These are phyloP conservation scores for Theileria orientalis DNA, from an alignment of 169 alveolate genomes.

Conservation along the genomic window DNA sequence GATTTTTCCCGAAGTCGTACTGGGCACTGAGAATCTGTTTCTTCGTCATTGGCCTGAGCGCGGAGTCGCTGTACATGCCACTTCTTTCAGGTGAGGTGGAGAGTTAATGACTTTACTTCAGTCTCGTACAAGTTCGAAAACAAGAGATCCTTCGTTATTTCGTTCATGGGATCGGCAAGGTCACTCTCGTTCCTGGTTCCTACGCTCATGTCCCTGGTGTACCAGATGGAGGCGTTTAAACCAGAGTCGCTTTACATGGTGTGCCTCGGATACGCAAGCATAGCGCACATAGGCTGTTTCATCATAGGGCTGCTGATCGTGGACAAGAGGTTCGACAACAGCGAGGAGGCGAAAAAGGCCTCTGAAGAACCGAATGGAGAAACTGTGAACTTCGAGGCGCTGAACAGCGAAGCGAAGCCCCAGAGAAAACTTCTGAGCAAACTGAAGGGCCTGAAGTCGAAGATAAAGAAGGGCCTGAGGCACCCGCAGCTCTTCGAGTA, in stretches of 20 bases:
- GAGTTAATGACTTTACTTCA: not conserved
- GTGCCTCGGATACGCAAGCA: slow-evolving; percentile 4
- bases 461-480: slow-evolving; percentile 1
- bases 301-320: slow-evolving; percentile 30
- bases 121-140: slow-evolving; percentile 41
- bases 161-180: slow-evolving; percentile 44
- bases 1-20: slow-evolving; percentile 15
- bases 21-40: slow-evolving; percentile 15
- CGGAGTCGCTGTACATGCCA: slow-evolving; percentile 55
- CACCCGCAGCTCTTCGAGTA: slow-evolving; percentile 21
- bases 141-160: slow-evolving; percentile 23
- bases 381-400: not conserved
- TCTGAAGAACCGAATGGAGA: not conserved
- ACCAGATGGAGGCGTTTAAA: not conserved
- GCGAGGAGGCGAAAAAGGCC: not conserved
- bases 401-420: not conserved
- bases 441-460: not conserved
- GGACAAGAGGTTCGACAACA: slow-evolving; percentile 8
- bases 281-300: slow-evolving; percentile 28
- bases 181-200: slow-evolving; percentile 51
- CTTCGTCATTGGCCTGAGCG: slow-evolving; percentile 38
- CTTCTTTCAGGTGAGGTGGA: slow-evolving; percentile 10
- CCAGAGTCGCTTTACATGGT: slow-evolving; percentile 10
- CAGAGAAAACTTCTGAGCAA: not conserved
- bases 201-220: slow-evolving; percentile 17